phyloP scores from a whole-genome alignment of 208 protist genomes.

The Trypanosoma congolense region DNA sequence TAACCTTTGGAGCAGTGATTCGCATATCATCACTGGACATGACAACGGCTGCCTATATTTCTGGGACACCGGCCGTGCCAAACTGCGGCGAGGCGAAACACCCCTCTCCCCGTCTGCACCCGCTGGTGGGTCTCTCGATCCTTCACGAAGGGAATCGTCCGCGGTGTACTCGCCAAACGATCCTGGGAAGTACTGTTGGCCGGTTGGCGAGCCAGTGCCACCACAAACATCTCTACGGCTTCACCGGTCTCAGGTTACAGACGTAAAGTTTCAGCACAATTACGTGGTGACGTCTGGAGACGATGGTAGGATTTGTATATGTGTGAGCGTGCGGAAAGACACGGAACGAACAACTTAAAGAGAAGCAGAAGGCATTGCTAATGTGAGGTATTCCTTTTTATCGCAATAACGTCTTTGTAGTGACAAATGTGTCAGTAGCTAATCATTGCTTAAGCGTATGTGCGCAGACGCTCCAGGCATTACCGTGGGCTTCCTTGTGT shows the following conservation, averaged over 20 bases:
- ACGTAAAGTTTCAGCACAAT: conserved; percentile 62
- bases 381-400: no score
- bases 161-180: conserved; percentile 1
- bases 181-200: conserved; percentile 16
- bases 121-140: not conserved
- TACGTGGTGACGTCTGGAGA: conserved; percentile 64
- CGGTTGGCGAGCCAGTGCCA: conserved; percentile 13
- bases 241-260: conserved; percentile 47
- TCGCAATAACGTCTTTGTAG: no score
- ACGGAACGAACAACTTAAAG: no score
- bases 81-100: not conserved
- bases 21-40: conserved; percentile 55
- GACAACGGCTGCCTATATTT: conserved; percentile 71
- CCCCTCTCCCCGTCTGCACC: not conserved
- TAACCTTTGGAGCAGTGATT: conserved; percentile 56
- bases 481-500: no score
- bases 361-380: no score
- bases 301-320: conserved; percentile 60
- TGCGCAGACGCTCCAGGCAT: no score
- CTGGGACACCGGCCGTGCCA: conserved; percentile 41
- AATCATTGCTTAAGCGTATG: no score
- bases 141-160: conserved; percentile 9
- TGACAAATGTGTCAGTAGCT: no score
- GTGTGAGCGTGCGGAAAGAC: conserved; percentile 20
- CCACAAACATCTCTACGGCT: conserved; percentile 34